phyloP scores from a whole-genome alignment of 140 eudicot genomes.

The Flaveria floridana region DNA sequence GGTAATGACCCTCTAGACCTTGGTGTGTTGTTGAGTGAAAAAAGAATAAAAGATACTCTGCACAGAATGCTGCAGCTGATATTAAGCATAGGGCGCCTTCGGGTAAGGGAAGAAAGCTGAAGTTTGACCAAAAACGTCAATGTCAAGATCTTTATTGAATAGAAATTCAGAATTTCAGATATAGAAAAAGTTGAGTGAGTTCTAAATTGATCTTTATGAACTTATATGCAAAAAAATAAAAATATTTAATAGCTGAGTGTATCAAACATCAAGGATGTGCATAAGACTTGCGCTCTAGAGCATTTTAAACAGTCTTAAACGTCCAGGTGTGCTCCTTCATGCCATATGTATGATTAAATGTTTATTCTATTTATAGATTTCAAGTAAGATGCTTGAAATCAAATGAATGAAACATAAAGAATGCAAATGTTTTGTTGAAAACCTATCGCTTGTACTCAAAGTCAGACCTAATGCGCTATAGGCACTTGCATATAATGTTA shows the following conservation, averaged over 20 bases:
- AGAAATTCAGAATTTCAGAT: not conserved
- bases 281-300: not conserved
- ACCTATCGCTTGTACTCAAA: no score
- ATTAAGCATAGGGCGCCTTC: slow-evolving; percentile 74
- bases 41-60: slow-evolving; percentile 77
- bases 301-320: not conserved
- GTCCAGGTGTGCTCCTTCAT: not conserved
- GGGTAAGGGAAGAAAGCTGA: slow-evolving; percentile 80
- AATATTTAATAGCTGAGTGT: not conserved
- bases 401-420: slow-evolving; percentile 5
- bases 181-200: not conserved
- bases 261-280: slow-evolving; percentile 10
- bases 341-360: not conserved
- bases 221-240: not conserved
- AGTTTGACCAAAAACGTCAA: slow-evolving; percentile 30
- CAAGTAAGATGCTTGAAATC: not conserved
- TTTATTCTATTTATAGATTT: not conserved
- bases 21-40: slow-evolving; percentile 90
- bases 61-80: slow-evolving; percentile 79
- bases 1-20: slow-evolving; percentile 92
- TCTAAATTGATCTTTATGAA: slow-evolving; percentile 8
- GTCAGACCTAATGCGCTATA: no score
- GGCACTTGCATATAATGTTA: no score
- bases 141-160: not conserved
- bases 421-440: not conserved